Conservation (phyloP, 164 flowering plant genomes). For the Protea cynaroides region DNA sequence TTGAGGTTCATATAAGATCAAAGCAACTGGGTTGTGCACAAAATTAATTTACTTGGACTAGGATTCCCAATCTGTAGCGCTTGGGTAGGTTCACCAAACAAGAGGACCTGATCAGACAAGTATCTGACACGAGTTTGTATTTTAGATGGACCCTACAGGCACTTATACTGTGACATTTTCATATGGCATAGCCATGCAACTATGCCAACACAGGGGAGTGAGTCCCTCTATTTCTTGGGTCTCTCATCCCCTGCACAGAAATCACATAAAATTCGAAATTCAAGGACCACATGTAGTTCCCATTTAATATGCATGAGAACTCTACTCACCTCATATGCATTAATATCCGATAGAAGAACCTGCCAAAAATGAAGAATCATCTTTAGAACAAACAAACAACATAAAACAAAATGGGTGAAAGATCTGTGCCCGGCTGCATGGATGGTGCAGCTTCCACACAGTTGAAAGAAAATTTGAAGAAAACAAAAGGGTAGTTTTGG, state of each 20-base stretch:
- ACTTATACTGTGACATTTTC: background rate
- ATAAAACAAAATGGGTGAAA: too few relatives aligned
- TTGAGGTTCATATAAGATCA: background rate
- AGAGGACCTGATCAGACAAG: background rate
- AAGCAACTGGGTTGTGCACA: too few relatives aligned
- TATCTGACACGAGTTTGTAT: too few relatives aligned
- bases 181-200: background rate
- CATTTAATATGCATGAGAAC: background rate
- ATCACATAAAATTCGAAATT: too few relatives aligned
- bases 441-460: too few relatives aligned
- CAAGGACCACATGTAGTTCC: background rate
- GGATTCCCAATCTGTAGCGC: background rate
- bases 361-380: slow-evolving; percentile 27
- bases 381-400: background rate
- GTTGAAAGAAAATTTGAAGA: too few relatives aligned
- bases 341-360: slow-evolving; percentile 95
- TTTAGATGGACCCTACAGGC: background rate
- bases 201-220: background rate
- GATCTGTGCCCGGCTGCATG: too few relatives aligned
- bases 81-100: background rate
- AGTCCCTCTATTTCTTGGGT: background rate
- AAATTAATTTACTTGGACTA: too few relatives aligned
- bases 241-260: background rate
- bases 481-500: too few relatives aligned
- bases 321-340: slow-evolving; percentile 76